Evolutionary conservation across 164 flowering plant genomes (phyloP).

Genomic region (Berberis vulgaris): DNA sequence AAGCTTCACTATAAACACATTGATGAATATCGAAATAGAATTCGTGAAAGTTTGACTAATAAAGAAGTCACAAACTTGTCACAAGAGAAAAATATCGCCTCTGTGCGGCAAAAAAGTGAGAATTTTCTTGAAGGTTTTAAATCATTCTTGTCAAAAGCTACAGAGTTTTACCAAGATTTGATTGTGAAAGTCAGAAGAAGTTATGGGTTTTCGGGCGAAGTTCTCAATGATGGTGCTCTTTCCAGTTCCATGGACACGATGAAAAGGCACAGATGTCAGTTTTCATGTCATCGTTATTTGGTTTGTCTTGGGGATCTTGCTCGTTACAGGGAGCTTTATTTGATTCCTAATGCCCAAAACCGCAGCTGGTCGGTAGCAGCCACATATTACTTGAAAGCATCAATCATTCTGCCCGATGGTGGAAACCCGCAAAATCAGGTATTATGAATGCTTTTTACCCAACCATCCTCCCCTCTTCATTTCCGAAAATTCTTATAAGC

Average conservation of each 20-base stretch:
- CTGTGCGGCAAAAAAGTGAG: slow-evolving; percentile 14
- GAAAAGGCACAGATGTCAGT: slow-evolving; percentile 30
- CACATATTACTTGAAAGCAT: slow-evolving; percentile 54
- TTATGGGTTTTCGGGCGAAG: slow-evolving; percentile 33
- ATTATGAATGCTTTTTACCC: slow-evolving; percentile 1
- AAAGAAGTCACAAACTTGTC: slow-evolving; percentile 17
- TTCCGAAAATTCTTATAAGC: too few relatives aligned
- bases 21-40: slow-evolving; percentile 61
- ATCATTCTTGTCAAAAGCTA: slow-evolving; percentile 55
- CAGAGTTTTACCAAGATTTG: slow-evolving; percentile 49
- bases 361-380: slow-evolving; percentile 67
- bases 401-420: slow-evolving; percentile 63
- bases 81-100: slow-evolving; percentile 9
- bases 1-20: slow-evolving; percentile 79
- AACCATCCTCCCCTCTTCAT: too few relatives aligned
- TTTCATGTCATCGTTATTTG: slow-evolving; percentile 63
- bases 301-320: slow-evolving; percentile 86
- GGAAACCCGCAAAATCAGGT: slow-evolving; percentile 97
- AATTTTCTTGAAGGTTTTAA: slow-evolving; percentile 34
- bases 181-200: slow-evolving; percentile 33
- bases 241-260: slow-evolving; percentile 19
- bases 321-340: slow-evolving; percentile 60
- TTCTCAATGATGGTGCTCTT: slow-evolving; percentile 11
- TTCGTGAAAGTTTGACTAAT: slow-evolving; percentile 23
- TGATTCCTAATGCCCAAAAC: slow-evolving; percentile 24